Percentiles rank a stretch among this genome's conserved stretches.
These are phyloP conservation scores for Apophysomyces elegans DNA, from an alignment of 371 early-diverging fungal genomes.

Conservation along the genomic window DNA sequence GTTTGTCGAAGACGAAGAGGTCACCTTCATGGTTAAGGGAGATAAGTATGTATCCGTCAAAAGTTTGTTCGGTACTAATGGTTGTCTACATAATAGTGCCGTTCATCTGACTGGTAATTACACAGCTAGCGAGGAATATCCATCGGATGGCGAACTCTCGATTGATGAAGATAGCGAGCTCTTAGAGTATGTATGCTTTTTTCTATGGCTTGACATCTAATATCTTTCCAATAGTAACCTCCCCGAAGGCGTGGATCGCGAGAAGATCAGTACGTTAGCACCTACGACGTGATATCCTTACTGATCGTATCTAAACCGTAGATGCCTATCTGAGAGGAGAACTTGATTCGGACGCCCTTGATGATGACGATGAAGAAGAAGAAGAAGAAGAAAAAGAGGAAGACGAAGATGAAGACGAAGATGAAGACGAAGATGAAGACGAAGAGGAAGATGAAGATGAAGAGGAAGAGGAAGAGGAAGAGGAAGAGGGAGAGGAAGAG, in stretches of 20 bases:
- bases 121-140: conserved; percentile 17
- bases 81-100: conserved; percentile 12
- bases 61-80: neutral
- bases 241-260: conserved; percentile 17
- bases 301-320: neutral
- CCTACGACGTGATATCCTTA: neutral
- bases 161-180: neutral
- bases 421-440: neutral
- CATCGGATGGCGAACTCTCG: neutral
- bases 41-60: conserved; percentile 41
- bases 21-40: conserved; percentile 73
- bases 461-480: neutral
- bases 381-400: conserved; percentile 18
- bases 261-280: conserved; percentile 19
- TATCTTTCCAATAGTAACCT: neutral
- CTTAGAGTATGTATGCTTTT: neutral
- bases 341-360: conserved; percentile 52
- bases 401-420: neutral
- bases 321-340: conserved; percentile 38
- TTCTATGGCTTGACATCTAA: neutral
- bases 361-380: conserved; percentile 31
- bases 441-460: conserved; percentile 5
- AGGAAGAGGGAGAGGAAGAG: conserved; percentile 1
- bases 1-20: conserved; percentile 79
- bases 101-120: conserved; percentile 34